Evolutionary conservation across 2,329 filamentous ascomycete species (phyloP), one percentile per base, ranked within the genome.

Genomic region (Ascochyta lentis): DNA sequence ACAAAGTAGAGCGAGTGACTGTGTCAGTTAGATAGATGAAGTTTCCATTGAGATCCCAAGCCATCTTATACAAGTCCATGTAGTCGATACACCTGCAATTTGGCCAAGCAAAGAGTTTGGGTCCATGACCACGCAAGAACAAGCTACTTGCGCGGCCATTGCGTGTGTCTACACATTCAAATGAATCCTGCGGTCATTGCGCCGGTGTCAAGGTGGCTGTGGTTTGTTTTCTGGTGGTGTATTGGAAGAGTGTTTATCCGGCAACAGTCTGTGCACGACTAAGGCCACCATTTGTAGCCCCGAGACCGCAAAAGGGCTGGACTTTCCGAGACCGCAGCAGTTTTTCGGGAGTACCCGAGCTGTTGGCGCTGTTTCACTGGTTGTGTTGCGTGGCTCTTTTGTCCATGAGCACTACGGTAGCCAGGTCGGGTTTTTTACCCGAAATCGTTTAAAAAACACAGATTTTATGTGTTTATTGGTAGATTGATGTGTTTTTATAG

Each of bases 171-270:
- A 34, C 31, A 34, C 15, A 2, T 13, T n/a, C 31, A 34, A n/a
- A 34, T 9, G 13, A 12, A 34, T 15, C 4, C 31, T 33, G 6
- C 10, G 10, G 31, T 2, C 31, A 33, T 33, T 33, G 31, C 31
- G 31, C 10, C 31, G 31, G 31, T 33, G 31, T 15, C 10, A 1
- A 33, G 13, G 43, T 41, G 50, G 37, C 43, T 41, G 10, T 31
- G 50, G 24, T 38, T 5, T 44, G 34, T 6, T 34, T 40, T 24
- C 16, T 46, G 43, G 43, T 46, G 43, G 29, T 53, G n/a, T 24
- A 13, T 27, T 24, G 50, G 50, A 47, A 47, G 33, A 47, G 43
- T 42, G 29, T 47, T 53, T 53, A 53, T 33, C 50, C 50, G 13
- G 22, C 4, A 1, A 1, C 5, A 6, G 24, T 47, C 42, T 23